Evolutionary conservation across 192 early-diverging fungal species (phyloP).

Genomic region (Umbelopsis isabellina): DNA sequence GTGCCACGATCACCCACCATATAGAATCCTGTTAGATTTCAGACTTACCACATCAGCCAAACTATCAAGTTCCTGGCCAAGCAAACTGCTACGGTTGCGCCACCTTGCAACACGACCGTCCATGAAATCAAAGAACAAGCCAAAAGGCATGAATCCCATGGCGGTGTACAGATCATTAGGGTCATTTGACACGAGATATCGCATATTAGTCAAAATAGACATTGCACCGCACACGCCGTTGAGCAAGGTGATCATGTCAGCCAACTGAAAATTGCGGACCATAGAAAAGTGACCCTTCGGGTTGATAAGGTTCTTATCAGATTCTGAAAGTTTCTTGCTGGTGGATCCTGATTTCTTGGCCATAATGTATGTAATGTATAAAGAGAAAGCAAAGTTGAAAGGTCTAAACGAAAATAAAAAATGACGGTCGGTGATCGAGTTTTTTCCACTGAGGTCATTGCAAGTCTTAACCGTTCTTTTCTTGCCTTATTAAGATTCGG

Average conservation of each 20-base stretch:
- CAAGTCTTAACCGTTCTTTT: too few relatives aligned
- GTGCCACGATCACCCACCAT: background rate
- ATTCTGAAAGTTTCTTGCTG: slow-evolving; percentile 7
- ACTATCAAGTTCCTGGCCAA: slow-evolving; percentile 91
- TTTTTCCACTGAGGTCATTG: too few relatives aligned
- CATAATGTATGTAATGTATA: background rate
- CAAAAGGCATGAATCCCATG: slow-evolving; percentile 70
- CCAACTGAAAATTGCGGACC: slow-evolving; percentile 69
- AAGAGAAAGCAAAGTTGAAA: background rate
- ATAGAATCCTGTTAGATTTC: background rate
- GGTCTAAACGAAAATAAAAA: background rate
- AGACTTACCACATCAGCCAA: slow-evolving; percentile 81
- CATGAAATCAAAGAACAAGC: slow-evolving; percentile 73
- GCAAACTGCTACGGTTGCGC: slow-evolving; percentile 68
- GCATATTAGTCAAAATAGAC: slow-evolving; percentile 75
- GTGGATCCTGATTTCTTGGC: background rate
- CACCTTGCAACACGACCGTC: slow-evolving; percentile 86
- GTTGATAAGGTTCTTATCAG: slow-evolving; percentile 11
- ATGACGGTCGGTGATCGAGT: background rate
- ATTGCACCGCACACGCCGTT: slow-evolving; percentile 81
- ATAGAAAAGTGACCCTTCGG: slow-evolving; percentile 10
- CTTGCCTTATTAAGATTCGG: too few relatives aligned
- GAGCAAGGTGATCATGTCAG: slow-evolving; percentile 85
- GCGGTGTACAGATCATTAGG: slow-evolving; percentile 61
- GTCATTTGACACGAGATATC: slow-evolving; percentile 68